Evolutionary conservation across 345 rosid species (phyloP).

Genomic region (Laguncularia racemosa): DNA sequence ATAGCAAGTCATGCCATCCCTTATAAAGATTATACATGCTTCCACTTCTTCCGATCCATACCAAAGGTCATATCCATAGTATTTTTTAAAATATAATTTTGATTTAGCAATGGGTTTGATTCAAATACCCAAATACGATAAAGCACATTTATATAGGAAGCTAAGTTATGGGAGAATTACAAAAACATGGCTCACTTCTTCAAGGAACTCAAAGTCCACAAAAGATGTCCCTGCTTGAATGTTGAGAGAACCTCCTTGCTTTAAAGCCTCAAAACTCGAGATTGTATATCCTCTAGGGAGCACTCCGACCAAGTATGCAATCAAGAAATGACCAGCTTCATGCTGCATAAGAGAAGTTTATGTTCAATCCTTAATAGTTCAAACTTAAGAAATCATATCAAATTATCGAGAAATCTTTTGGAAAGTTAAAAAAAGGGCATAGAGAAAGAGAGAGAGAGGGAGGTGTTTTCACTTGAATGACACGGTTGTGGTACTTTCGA

Average conservation of each 20-base stretch:
- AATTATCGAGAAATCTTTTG: neutral
- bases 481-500: constrained; percentile 69
- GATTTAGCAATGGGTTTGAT: too few species aligned
- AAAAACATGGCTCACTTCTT: constrained; percentile 47
- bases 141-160: neutral
- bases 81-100: too few species aligned
- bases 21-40: too few species aligned
- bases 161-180: neutral
- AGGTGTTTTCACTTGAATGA: constrained; percentile 49
- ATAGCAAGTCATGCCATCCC: too few species aligned
- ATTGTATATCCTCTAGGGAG: constrained; percentile 75
- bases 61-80: too few species aligned
- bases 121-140: neutral
- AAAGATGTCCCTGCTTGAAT: constrained; percentile 92
- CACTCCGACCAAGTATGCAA: constrained; percentile 77
- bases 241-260: constrained; percentile 86
- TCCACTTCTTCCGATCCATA: too few species aligned
- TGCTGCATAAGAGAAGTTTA: constrained; percentile 38
- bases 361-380: neutral
- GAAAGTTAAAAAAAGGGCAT: neutral
- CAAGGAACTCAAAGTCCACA: constrained; percentile 81
- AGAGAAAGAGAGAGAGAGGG: constrained; percentile 3
- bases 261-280: constrained; percentile 70
- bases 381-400: neutral
- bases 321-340: constrained; percentile 97